A percentile compares a stretch with the other conserved stretches of the same genome.
Evolutionary conservation across 2,329 filamentous ascomycete species (phyloP).

Genomic region (Fusarium nelsonii): DNA sequence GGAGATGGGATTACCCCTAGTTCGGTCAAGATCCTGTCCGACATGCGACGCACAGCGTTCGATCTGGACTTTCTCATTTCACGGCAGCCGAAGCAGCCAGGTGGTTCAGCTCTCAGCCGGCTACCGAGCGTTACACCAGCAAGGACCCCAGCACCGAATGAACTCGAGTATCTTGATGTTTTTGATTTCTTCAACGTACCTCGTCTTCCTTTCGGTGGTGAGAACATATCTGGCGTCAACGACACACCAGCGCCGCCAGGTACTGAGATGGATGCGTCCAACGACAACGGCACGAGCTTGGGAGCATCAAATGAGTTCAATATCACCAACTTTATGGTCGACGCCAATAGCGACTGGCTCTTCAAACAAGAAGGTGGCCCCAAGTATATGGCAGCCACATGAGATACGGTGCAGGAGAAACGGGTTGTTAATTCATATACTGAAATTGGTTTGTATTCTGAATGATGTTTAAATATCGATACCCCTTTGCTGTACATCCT

Average conservation of each 20-base stretch:
- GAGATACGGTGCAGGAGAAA: not conserved
- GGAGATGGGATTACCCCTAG: conserved; percentile 82
- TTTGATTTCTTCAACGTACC: conserved; percentile 97
- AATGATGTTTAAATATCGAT: conserved; percentile 22
- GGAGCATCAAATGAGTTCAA: conserved; percentile 73
- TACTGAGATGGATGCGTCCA: conserved; percentile 49
- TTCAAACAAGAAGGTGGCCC: conserved; percentile 64
- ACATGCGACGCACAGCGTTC: conserved; percentile 91
- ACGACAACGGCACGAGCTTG: conserved; percentile 45
- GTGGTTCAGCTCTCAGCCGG: conserved; percentile 56
- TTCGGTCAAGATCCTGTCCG: conserved; percentile 86
- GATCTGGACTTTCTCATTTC: conserved; percentile 92
- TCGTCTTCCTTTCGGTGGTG: conserved; percentile 68
- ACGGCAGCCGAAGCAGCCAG: conserved; percentile 73
- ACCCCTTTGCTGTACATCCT: conserved; percentile 37
- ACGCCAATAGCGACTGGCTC: conserved; percentile 81
- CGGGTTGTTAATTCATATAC: not conserved
- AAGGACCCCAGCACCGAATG: conserved; percentile 80
- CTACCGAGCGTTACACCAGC: conserved; percentile 69
- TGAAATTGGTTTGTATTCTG: conserved; percentile 14
- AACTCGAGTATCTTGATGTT: conserved; percentile 90
- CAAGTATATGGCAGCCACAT: conserved; percentile 47
- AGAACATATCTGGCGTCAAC: conserved; percentile 46
- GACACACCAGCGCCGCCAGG: conserved; percentile 37
- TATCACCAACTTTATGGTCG: conserved; percentile 82